Evolutionary conservation across 2,329 filamentous ascomycete genomes (phyloP).

Genomic region (Hymenotorrendiella dingleyae): DNA sequence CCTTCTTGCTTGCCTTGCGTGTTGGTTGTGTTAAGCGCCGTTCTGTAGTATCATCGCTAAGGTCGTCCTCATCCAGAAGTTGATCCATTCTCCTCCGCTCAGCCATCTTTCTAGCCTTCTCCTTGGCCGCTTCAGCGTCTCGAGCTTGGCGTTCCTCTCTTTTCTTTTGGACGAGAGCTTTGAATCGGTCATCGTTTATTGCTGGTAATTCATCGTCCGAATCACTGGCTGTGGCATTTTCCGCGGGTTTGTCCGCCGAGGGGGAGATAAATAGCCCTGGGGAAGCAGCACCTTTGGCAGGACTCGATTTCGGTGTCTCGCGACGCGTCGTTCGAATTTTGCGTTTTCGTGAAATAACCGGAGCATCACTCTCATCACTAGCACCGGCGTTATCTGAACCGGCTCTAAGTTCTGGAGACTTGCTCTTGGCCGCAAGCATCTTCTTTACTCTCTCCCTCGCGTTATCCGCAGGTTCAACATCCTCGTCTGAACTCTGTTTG

Average conservation of each 20-base stretch:
- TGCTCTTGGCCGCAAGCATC: slow-evolving; percentile 34
- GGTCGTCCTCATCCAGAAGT: slow-evolving; percentile 50
- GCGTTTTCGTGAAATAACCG: slow-evolving; percentile 23
- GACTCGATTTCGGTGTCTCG: slow-evolving; percentile 20
- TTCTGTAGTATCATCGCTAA: slow-evolving; percentile 58
- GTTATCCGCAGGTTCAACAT: slow-evolving; percentile 13
- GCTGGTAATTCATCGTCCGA: slow-evolving; percentile 36
- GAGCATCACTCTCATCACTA: slow-evolving; percentile 20
- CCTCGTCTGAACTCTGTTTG: slow-evolving; percentile 14
- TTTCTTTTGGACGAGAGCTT: slow-evolving; percentile 68
- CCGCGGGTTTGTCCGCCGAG: slow-evolving; percentile 22
- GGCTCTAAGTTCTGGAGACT: slow-evolving; percentile 26
- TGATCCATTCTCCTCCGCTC: slow-evolving; percentile 39
- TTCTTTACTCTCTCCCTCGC: slow-evolving; percentile 39
- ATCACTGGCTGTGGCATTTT: slow-evolving; percentile 24
- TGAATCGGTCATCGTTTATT: slow-evolving; percentile 54
- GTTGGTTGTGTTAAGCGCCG: slow-evolving; percentile 65
- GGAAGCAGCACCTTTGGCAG: slow-evolving; percentile 19
- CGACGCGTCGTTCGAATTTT: slow-evolving; percentile 19
- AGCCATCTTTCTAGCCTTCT: slow-evolving; percentile 29
- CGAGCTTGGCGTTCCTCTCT: slow-evolving; percentile 62
- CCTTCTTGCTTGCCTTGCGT: slow-evolving; percentile 90
- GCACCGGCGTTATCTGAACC: slow-evolving; percentile 33
- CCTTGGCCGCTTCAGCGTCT: slow-evolving; percentile 53
- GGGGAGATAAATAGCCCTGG: slow-evolving; percentile 39